Evolutionary conservation across 805 yeast species (phyloP), one percentile per base, ranked within the genome.

Genomic region (Saccharomycopsis amapae): DNA sequence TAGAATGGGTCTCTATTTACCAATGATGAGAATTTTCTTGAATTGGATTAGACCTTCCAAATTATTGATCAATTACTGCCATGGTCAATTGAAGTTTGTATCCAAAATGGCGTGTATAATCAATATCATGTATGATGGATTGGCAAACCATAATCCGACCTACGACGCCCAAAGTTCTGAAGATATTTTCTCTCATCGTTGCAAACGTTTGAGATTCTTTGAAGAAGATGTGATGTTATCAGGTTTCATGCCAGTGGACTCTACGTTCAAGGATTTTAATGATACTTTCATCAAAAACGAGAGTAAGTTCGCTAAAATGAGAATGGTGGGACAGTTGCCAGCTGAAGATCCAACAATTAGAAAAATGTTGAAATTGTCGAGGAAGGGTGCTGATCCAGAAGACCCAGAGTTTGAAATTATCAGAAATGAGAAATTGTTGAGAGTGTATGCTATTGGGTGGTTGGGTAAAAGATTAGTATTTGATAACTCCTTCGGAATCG

Each of bases 151-250:
- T 24, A 15, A n/a, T 17, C 28, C 31, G 7, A n/a, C 7, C 1
- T 15, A 33, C n/a, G 17, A 10, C 23, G 22, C 20, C 5, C 23
- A 30, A 6, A 24, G n/a, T 7, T 3, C 22, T 6, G 45, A 50
- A 39, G 42, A 40, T 20, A 32, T 40, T n/a, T 52, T 53, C 30
- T 53, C 53, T 2, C 47, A 51, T 12, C 45, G 67, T 42, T 82
- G 83, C 13, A 52, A 57, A 5, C 68, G 90, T 59, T 55, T 59
- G 2, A 73, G 77, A 46, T 73, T 72, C 44, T 82, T 81, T 56
- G 62, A 66, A 38, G 90, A 84, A 56, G 93, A 83, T 62, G 76
- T 81, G 12, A 61, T 68, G 19, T 64, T 78, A 52, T 76, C 75
- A 49, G 88, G 80, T 50, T 81, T 78, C 55, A 63, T 67, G 24